Evolutionary conservation across 2,329 filamentous ascomycete genomes (phyloP).

Genomic region (Penicillium sp.): DNA sequence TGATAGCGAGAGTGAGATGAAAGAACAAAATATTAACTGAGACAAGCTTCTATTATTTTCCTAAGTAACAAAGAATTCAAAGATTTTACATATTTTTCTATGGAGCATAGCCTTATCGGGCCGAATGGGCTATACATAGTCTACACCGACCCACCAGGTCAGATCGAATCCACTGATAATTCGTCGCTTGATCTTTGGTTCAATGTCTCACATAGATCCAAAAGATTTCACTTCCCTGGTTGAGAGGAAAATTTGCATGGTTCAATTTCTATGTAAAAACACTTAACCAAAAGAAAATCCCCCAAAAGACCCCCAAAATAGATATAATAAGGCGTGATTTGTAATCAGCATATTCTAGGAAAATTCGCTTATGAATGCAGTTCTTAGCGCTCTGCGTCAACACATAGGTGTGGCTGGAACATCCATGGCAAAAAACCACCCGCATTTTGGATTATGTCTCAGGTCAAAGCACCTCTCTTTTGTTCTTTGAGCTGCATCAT

Average conservation of each 20-base stretch:
- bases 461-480: neutral
- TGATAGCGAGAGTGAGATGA: slow-evolving; percentile 5
- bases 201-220: slow-evolving; percentile 2
- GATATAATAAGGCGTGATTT: too few relatives aligned
- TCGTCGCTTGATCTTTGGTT: neutral
- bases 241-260: too few relatives aligned
- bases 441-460: neutral
- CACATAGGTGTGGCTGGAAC: neutral
- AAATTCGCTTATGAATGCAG: neutral
- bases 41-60: neutral
- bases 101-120: slow-evolving; percentile 5
- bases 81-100: slow-evolving; percentile 1
- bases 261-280: too few relatives aligned
- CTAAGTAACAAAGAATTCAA: neutral
- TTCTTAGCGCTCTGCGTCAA: neutral
- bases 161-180: slow-evolving; percentile 1
- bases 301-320: too few relatives aligned
- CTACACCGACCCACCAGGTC: neutral
- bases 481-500: neutral
- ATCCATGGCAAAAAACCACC: neutral
- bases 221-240: neutral
- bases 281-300: too few relatives aligned
- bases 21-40: slow-evolving; percentile 1
- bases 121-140: slow-evolving; percentile 1
- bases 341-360: too few relatives aligned